Evolutionary conservation across 768 basidiomycete species (phyloP).

Genomic region (Saitozyma podzolica): DNA sequence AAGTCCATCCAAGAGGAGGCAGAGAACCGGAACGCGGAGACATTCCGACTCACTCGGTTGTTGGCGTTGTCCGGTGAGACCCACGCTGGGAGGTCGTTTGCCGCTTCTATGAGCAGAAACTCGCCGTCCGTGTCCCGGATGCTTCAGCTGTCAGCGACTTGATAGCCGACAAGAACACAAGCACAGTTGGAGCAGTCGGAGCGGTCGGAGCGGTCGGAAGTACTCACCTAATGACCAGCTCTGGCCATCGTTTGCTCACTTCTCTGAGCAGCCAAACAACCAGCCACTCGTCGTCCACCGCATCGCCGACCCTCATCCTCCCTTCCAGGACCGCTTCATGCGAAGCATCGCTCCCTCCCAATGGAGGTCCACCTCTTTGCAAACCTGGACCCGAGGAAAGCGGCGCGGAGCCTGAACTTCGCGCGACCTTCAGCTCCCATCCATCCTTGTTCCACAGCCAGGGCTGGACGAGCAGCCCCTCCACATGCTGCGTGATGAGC

Average conservation of each 20-base stretch:
- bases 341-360: not conserved
- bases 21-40: not conserved
- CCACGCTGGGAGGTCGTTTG: conserved; percentile 84
- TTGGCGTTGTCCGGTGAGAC: conserved; percentile 85
- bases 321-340: conserved; percentile 64
- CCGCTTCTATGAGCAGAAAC: conserved; percentile 94
- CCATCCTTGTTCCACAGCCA: conserved; percentile 53
- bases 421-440: conserved; percentile 44
- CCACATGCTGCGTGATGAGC: conserved; percentile 63
- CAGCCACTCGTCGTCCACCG: conserved; percentile 98
- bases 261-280: conserved; percentile 83
- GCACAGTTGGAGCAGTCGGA: too few relatives aligned
- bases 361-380: not conserved
- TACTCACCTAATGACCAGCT: conserved; percentile 72
- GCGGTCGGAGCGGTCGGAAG: not conserved
- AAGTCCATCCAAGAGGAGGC: too few relatives aligned
- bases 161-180: not conserved
- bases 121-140: conserved; percentile 91
- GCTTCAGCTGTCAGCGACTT: conserved; percentile 51
- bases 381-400: not conserved
- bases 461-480: conserved; percentile 57
- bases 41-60: conserved; percentile 72
- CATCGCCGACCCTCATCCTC: conserved; percentile 87
- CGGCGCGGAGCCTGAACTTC: not conserved
- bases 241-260: conserved; percentile 70